phyloP scores from a whole-genome alignment of 2,329 filamentous ascomycete genomes.

The Alternaria angustiovoidea region DNA sequence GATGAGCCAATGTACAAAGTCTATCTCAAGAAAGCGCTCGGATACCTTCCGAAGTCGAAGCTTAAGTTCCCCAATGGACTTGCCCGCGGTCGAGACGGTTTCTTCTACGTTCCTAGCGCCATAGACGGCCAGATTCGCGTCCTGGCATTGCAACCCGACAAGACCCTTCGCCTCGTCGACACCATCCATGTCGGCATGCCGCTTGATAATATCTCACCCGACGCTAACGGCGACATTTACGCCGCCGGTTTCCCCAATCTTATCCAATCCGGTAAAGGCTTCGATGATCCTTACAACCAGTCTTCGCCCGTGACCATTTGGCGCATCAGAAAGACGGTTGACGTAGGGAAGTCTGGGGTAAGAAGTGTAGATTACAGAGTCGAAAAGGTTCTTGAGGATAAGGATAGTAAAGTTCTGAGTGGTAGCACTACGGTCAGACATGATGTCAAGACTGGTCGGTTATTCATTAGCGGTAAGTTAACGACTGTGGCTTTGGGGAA shows the following conservation, averaged over 20 bases:
- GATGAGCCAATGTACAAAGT: slow-evolving; percentile 11
- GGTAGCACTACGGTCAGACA: slow-evolving; percentile 37
- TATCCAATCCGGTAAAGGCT: slow-evolving; percentile 11
- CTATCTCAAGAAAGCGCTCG: slow-evolving; percentile 9
- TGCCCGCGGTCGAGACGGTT: slow-evolving; percentile 28
- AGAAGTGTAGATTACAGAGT: slow-evolving; percentile 26
- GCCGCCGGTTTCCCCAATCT: slow-evolving; percentile 32
- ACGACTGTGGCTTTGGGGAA: background rate
- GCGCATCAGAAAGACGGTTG: slow-evolving; percentile 27
- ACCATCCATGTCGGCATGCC: slow-evolving; percentile 36
- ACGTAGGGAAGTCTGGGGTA: background rate
- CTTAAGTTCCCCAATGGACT: slow-evolving; percentile 45
- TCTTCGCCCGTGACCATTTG: slow-evolving; percentile 30
- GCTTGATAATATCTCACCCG: slow-evolving; percentile 38
- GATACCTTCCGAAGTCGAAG: slow-evolving; percentile 22
- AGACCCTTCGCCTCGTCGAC: slow-evolving; percentile 30
- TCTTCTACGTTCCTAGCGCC: slow-evolving; percentile 40
- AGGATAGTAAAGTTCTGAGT: slow-evolving; percentile 28
- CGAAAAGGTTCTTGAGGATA: slow-evolving; percentile 40
- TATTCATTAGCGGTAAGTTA: slow-evolving; percentile 37
- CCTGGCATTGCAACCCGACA: slow-evolving; percentile 25
- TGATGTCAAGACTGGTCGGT: slow-evolving; percentile 35
- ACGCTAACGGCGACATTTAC: slow-evolving; percentile 38
- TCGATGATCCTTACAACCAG: slow-evolving; percentile 26
- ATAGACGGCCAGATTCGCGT: slow-evolving; percentile 36